Evolutionary conservation across 2,329 filamentous ascomycete species (phyloP), one percentile per base, ranked within the genome.

Genomic region (Neonectria coccinea): DNA sequence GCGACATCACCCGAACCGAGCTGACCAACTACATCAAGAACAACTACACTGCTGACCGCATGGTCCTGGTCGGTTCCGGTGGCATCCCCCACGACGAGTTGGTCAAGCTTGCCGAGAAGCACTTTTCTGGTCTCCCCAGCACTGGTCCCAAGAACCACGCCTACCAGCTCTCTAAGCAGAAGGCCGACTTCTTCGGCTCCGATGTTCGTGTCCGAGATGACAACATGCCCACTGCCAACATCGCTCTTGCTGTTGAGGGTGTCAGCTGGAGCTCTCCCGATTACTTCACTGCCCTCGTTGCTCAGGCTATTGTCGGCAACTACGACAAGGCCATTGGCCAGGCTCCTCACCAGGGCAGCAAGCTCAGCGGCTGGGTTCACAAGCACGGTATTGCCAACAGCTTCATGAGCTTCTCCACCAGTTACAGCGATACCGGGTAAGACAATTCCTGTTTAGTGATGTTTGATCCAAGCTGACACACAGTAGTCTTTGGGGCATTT

Each of bases 391-490:
- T 99, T 68, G 96, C 96, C 82, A 99, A 97, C 87, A 97, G 94
- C 89, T 99, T 97, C 88, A 99, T 99, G 97, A 97, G 93, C 86
- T 99, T 99, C 86, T 97, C 94, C 72, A 99, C 96, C 73, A 97
- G 93, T 87, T 99, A 99, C 86, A 98, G 94, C 79, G 96, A 99
- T 82, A 99, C 96, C 80, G 96, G 94, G 94, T 97, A 89, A 82
- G 90, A 80, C 56, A 27, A 18, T 57, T 36, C 31, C 56, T 58
- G 20, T 14, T n/a, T 11, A 8, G 11, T 31, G 18, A 18, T 16
- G n/a, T 31, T 29, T 29, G 5, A 62, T 42, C n/a, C 8, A 67
- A 62, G 56, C 75, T 77, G 71, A 80, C 62, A 56, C 4, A 25
- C 5, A 42, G 5, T 76, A 97, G 96, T 88, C 93, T 99, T 74